Conservation (phyloP, 805 yeast genomes). For the Nakazawaea anatomiae region DNA sequence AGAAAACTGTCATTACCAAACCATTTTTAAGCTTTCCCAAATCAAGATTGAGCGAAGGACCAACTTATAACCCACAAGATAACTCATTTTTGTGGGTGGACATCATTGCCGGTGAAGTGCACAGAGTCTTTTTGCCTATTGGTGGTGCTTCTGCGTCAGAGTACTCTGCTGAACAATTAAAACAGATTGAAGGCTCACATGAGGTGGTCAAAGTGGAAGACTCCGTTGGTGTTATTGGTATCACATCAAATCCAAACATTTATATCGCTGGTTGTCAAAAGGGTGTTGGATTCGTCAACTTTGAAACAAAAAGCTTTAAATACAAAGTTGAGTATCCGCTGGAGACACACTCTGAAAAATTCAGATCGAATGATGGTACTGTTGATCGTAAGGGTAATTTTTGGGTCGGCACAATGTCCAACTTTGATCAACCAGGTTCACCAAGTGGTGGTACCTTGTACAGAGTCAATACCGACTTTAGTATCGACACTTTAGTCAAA, state of each 20-base stretch:
- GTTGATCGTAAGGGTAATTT: constrained; percentile 73
- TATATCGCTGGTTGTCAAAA: constrained; percentile 56
- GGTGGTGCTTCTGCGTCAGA: constrained; percentile 11
- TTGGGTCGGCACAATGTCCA: constrained; percentile 76
- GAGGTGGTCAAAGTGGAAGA: constrained; percentile 32
- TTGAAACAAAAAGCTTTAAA: constrained; percentile 31
- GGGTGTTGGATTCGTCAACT: constrained; percentile 57
- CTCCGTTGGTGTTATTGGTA: constrained; percentile 67
- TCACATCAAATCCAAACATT: constrained; percentile 49
- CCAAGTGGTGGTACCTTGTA: constrained; percentile 52
- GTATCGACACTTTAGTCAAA: constrained; percentile 29
- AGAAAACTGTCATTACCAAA: constrained; percentile 4
- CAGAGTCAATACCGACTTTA: constrained; percentile 17
- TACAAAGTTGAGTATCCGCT: constrained; percentile 34
- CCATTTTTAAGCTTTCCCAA: constrained; percentile 27
- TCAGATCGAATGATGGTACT: constrained; percentile 79
- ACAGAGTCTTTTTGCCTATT: constrained; percentile 25
- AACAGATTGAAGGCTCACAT: constrained; percentile 23
- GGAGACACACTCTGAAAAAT: constrained; percentile 27
- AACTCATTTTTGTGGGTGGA: constrained; percentile 47
- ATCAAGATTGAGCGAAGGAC: constrained; percentile 54
- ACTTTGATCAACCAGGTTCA: constrained; percentile 19
- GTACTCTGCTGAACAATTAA: constrained; percentile 19
- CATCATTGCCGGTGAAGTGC: constrained; percentile 34
- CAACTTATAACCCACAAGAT: constrained; percentile 54